Conservation (phyloP, 1,284 basidiomycete species). For the Inonotus obliquus region DNA sequence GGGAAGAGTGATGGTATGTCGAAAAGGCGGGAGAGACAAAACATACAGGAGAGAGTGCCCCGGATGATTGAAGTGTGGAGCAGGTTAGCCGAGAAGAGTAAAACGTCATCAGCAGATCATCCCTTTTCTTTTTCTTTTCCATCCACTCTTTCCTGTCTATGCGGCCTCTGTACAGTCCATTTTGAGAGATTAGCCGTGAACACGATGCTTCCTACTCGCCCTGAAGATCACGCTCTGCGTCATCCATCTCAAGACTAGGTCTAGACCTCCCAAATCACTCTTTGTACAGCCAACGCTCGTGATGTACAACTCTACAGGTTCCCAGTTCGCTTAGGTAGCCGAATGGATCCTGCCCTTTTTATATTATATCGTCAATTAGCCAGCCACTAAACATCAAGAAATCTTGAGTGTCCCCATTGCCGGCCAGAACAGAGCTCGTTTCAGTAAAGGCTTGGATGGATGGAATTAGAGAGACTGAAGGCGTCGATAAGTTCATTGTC, state of each 20-base stretch:
- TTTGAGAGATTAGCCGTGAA: background rate
- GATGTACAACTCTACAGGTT: no score
- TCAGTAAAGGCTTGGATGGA: no score
- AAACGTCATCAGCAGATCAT: constrained; percentile 7
- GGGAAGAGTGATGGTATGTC: constrained; percentile 7
- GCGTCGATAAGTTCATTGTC: no score
- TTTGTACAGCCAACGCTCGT: background rate
- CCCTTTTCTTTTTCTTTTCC: background rate
- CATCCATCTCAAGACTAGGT: background rate
- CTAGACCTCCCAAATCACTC: background rate
- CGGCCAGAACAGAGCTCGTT: no score
- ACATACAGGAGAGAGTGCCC: background rate
- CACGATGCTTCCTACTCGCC: background rate
- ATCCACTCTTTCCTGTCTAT: background rate
- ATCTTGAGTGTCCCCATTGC: no score
- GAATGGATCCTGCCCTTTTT: no score
- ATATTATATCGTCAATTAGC: no score
- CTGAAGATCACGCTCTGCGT: constrained; percentile 4
- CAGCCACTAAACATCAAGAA: no score
- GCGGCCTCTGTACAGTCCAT: background rate
- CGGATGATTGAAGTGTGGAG: background rate
- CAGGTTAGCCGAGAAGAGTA: background rate
- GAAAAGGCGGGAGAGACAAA: background rate
- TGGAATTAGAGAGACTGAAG: no score
- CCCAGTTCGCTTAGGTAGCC: no score